Base-by-base conservation (phyloP, 169 alveolate species). In the Plasmodium billcollinsi region DNA sequence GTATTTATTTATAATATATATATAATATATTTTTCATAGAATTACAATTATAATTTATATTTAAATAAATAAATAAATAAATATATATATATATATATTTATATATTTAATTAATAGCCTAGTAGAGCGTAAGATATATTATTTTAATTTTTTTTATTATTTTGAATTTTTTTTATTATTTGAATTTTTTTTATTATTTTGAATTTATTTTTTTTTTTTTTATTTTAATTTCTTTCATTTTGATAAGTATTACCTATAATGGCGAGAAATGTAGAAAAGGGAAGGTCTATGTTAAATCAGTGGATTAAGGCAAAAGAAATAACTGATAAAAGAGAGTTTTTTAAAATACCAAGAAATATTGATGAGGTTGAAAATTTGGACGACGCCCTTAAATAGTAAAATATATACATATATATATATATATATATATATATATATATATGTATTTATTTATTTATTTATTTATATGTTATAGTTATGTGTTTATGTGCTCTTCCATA, bases 241-340 rank as follows among this genome's bases (percentile, higher is more conserved):
- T 11, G 15, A 14, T 50, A 4, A 54, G 65, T 15, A 56, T 39
- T n/a, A 67, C 15, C 63, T 24, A 65, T 50, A 49, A 78, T 78
- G 90, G 90, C 90, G 12, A 67, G 90, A 43, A 78, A 63, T 43
- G 72, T 65, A 9, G 90, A 78, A 58, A 78, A 78, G 18, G 90
- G 90, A 70, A 78, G 47, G 33, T 78, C 90, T 26, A 78, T 78
- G 90, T 70, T 78, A 43, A 78, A 78, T 65, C 90, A 78, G 33
- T 78, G 90, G 90, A 67, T 78, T 43, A 78, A 66, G 58, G 90
- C 78, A 39, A 78, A 78, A 58, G 90, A 80, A 24, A 47, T 59
- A 20, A 52, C 24, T 24, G 90, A 62, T 1, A 52, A 80, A 45
- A 61, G 45, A 69, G 58, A 20, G 4, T 80, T 80, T 80, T 80